Evolutionary conservation across 23 red algal species (phyloP).

Genomic region (Pyropia yezoensis): DNA sequence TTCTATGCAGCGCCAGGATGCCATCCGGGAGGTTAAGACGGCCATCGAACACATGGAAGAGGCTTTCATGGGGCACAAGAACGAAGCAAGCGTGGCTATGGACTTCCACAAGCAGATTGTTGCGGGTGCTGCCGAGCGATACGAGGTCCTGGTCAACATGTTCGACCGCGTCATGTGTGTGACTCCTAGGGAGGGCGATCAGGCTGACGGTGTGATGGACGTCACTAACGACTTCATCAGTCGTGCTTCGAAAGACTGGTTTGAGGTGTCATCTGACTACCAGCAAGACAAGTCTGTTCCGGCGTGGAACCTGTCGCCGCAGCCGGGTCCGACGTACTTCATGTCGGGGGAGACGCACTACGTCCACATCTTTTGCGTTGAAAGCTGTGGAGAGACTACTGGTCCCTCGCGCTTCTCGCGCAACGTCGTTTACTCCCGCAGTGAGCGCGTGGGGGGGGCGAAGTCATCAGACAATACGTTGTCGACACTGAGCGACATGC

Average conservation of each 20-base stretch:
- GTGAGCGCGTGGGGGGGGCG: too few relatives aligned
- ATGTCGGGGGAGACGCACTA: neutral
- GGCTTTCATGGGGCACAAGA: neutral
- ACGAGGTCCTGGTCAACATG: neutral
- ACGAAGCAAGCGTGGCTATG: neutral
- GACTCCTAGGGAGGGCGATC: neutral
- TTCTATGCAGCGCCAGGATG: neutral
- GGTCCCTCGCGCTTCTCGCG: neutral
- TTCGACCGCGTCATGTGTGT: neutral
- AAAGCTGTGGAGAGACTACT: neutral
- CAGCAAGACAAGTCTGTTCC: too few relatives aligned
- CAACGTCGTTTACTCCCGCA: neutral
- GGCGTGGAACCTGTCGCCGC: neutral
- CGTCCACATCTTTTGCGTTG: neutral
- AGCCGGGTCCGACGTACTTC: neutral
- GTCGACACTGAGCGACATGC: too few relatives aligned
- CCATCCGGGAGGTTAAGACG: neutral
- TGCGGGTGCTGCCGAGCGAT: too few relatives aligned
- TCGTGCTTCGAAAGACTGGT: too few relatives aligned
- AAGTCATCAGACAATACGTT: too few relatives aligned
- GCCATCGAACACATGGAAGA: neutral
- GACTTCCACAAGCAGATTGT: too few relatives aligned
- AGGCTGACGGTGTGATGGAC: neutral
- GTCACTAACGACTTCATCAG: neutral
- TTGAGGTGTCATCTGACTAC: too few relatives aligned